Percentiles rank a stretch among this genome's conserved stretches.
Evolutionary conservation across 768 basidiomycete genomes (phyloP).

Genomic region (Podaxis pistillaris): DNA sequence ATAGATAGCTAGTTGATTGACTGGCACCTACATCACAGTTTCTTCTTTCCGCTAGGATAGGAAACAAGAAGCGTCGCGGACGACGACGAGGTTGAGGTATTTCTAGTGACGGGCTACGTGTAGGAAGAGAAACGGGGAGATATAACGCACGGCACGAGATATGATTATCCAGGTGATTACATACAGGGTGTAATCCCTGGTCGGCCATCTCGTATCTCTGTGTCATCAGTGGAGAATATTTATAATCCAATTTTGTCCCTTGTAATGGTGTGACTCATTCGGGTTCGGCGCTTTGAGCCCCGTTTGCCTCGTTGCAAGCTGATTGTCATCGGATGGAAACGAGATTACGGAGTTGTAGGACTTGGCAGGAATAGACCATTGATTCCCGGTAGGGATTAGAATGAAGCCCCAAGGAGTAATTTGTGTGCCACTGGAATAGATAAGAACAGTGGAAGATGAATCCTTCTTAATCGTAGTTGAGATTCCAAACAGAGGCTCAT

Average conservation of each 20-base stretch:
- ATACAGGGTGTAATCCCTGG: neutral
- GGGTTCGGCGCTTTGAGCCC: neutral
- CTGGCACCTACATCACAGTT: neutral
- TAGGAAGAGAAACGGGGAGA: neutral
- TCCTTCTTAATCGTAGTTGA: neutral
- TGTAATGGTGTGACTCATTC: neutral
- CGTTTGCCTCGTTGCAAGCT: constrained; percentile 4
- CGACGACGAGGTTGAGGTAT: neutral
- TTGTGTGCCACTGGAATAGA: neutral
- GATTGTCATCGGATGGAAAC: neutral
- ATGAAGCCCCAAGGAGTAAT: neutral
- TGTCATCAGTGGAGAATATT: constrained; percentile 6
- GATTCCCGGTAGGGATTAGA: neutral
- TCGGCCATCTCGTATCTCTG: constrained; percentile 6
- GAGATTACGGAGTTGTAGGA: neutral
- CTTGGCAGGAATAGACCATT: neutral
- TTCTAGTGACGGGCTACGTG: neutral
- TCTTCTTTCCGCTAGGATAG: constrained; percentile 10
- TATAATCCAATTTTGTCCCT: neutral
- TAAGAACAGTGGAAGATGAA: neutral
- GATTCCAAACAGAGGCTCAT: neutral
- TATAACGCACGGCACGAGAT: neutral
- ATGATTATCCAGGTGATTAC: neutral
- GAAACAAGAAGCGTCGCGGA: constrained; percentile 3
- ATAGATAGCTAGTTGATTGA: neutral